phyloP scores from a whole-genome alignment of 352 stramenopile genomes.

The Aphanomyces cochlioides region DNA sequence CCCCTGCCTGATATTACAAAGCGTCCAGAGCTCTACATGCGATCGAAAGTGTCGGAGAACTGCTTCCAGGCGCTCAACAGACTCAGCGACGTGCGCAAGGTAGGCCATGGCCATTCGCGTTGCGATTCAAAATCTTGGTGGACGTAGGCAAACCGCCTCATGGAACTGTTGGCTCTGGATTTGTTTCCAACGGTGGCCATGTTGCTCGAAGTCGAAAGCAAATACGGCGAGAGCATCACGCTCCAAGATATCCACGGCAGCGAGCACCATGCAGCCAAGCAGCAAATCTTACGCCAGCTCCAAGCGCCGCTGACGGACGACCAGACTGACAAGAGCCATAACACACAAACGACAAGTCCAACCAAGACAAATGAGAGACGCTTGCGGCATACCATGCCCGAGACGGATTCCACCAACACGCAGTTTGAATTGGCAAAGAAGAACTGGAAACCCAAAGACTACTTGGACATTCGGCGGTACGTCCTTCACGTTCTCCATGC shows the following conservation, averaged over 20 bases:
- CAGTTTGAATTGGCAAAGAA: slow-evolving; percentile 53
- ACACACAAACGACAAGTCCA: slow-evolving; percentile 20
- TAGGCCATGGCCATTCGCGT: neutral
- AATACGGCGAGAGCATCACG: slow-evolving; percentile 89
- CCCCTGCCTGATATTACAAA: slow-evolving; percentile 64
- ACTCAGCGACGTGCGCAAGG: slow-evolving; percentile 62
- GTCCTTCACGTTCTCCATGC: neutral
- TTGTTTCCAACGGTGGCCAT: slow-evolving; percentile 75
- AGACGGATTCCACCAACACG: slow-evolving; percentile 68
- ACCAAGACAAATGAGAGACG: no score
- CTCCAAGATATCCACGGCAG: slow-evolving; percentile 81
- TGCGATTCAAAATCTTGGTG: no score
- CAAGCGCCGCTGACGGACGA: slow-evolving; percentile 1
- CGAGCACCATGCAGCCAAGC: slow-evolving; percentile 21
- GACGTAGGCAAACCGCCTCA: slow-evolving; percentile 39
- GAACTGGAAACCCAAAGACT: slow-evolving; percentile 54
- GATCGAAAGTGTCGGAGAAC: slow-evolving; percentile 72
- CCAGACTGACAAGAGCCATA: neutral
- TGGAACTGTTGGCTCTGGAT: slow-evolving; percentile 54
- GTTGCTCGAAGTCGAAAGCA: slow-evolving; percentile 85
- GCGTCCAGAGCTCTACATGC: slow-evolving; percentile 87
- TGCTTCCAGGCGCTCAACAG: slow-evolving; percentile 73
- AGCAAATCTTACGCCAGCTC: slow-evolving; percentile 17
- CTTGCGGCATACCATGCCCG: slow-evolving; percentile 45
- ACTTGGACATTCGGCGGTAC: slow-evolving; percentile 47